Evolutionary conservation across 2,329 filamentous ascomycete species (phyloP).

Genomic region (Lasiodiplodia theobromae): DNA sequence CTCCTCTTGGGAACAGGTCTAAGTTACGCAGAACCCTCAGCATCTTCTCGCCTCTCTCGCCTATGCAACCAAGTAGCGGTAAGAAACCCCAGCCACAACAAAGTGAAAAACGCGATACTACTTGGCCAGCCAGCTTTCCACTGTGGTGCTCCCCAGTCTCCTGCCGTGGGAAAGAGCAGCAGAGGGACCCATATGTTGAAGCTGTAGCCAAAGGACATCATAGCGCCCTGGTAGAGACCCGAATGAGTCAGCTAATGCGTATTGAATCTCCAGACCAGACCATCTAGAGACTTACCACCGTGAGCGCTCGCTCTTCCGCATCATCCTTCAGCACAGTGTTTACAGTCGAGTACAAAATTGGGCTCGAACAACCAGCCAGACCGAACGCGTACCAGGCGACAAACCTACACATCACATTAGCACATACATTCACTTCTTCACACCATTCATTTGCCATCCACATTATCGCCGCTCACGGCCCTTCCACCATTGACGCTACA

Average conservation of each 20-base stretch:
- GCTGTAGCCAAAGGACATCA: constrained; percentile 58
- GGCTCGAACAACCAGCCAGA: constrained; percentile 48
- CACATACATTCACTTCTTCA: not conserved
- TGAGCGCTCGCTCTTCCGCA: constrained; percentile 51
- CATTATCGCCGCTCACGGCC: not conserved
- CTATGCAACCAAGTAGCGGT: not conserved
- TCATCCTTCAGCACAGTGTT: constrained; percentile 52
- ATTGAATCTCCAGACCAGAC: too few relatives aligned
- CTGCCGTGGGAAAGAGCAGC: constrained; percentile 53
- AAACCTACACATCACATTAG: constrained; percentile 39
- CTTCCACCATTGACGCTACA: not conserved
- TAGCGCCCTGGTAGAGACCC: constrained; percentile 47
- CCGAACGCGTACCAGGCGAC: constrained; percentile 55
- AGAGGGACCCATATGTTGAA: constrained; percentile 57
- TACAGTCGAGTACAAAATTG: constrained; percentile 54
- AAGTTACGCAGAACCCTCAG: not conserved
- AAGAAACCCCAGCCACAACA: constrained; percentile 54
- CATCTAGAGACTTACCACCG: constrained; percentile 38
- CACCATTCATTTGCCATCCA: not conserved
- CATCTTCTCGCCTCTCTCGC: constrained; percentile 11
- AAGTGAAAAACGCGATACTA: constrained; percentile 54
- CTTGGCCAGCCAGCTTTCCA: constrained; percentile 60
- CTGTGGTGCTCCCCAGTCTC: constrained; percentile 51
- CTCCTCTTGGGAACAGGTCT: not conserved
- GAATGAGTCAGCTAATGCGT: not conserved